Evolutionary conservation across 257 asterid genomes (phyloP).

Genomic region (Cruciata laevipes): DNA sequence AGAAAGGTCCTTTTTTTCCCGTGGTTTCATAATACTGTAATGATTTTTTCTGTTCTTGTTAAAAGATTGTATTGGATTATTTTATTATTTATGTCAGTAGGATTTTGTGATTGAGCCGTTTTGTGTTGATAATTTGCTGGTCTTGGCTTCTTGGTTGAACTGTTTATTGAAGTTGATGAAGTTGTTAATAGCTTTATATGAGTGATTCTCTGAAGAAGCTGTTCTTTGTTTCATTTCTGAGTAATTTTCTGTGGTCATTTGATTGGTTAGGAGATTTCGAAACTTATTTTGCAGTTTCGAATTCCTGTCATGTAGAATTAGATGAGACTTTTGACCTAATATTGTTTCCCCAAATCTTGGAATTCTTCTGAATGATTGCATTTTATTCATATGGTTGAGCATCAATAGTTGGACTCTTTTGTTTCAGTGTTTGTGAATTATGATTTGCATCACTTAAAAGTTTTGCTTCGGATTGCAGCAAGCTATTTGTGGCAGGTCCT

Average conservation of each 20-base stretch:
- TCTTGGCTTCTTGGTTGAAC: neutral
- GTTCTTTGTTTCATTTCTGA: no score
- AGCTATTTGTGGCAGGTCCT: slow-evolving; percentile 40
- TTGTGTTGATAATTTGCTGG: neutral
- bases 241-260: neutral
- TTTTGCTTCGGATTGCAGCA: slow-evolving; percentile 28
- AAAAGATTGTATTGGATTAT: no score
- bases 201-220: neutral
- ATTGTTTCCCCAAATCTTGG: neutral
- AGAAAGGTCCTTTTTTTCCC: neutral
- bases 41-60: neutral
- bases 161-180: neutral
- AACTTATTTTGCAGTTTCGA: no score
- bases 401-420: neutral
- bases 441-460: neutral
- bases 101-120: neutral
- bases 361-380: neutral
- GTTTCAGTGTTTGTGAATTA: neutral
- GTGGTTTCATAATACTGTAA: neutral
- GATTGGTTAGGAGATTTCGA: neutral
- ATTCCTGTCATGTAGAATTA: neutral
- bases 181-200: neutral
- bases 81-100: neutral
- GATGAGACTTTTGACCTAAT: neutral
- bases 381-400: neutral